Percentiles rank a stretch among this genome's conserved stretches.
phyloP scores from a whole-genome alignment of 2,329 filamentous ascomycete genomes.

The Aspergillus transmontanensis region DNA sequence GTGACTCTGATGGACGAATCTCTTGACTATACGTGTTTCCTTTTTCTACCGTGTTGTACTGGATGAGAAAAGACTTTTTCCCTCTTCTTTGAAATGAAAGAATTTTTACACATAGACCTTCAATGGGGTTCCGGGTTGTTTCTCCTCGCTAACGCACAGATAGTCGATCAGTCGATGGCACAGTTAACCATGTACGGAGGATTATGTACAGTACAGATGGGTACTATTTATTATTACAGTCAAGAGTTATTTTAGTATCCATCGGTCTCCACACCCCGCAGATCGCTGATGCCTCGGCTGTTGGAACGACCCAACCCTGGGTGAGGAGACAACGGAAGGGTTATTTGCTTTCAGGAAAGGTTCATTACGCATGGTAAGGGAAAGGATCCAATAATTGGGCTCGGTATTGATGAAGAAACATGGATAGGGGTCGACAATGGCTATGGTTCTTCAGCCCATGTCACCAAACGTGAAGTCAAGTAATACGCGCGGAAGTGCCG shows the following conservation, averaged over 20 bases:
- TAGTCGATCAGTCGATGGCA: neutral
- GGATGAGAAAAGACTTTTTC: slow-evolving; percentile 28
- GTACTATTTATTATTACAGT: slow-evolving; percentile 2
- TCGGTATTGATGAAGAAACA: neutral
- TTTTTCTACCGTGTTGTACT: slow-evolving; percentile 27
- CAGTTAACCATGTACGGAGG: too few species aligned
- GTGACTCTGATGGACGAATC: slow-evolving; percentile 32
- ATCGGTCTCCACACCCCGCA: slow-evolving; percentile 4
- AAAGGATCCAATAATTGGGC: neutral
- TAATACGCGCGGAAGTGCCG: neutral
- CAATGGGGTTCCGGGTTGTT: neutral
- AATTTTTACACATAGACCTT: slow-evolving; percentile 15
- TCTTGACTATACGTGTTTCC: slow-evolving; percentile 28
- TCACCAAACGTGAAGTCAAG: neutral
- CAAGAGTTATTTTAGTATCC: neutral
- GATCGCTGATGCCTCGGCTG: slow-evolving; percentile 7
- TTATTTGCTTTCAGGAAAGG: neutral
- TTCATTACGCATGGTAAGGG: neutral
- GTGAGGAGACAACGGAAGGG: neutral
- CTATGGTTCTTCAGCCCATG: neutral
- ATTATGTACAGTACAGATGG: neutral
- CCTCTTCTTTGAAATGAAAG: slow-evolving; percentile 16
- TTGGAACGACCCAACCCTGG: neutral
- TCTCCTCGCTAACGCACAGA: neutral
- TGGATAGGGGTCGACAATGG: neutral